Evolutionary conservation across 225 moss, liverwort and hornwort genomes (phyloP), one percentile per base, ranked within the genome.

Genomic region (Sphagnum tenellum): DNA sequence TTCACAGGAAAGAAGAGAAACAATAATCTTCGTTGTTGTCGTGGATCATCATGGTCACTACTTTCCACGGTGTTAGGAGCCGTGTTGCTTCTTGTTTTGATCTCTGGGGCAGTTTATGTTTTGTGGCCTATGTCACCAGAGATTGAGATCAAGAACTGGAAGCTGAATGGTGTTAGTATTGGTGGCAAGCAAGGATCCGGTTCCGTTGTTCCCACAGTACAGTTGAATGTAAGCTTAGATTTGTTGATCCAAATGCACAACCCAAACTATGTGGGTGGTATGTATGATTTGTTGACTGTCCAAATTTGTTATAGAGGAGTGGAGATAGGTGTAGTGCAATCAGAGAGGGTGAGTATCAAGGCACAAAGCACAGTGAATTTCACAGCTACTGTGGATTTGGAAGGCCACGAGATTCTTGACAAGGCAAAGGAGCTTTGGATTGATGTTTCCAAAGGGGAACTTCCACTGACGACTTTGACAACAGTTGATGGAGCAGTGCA

Each of bases 141-240:
- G 0, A 66, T 93, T 3, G 72, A 86, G 50, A 76, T 93, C 45
- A 77, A 72, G 72, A 12, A 68, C 3, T 84, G 90, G 72, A 84
- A 77, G 70, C 55, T 93, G 55, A 82, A 89, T 7, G 81, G 85
- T 12, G 89, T 98, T 44, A 82, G 65, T 44, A 76, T 93, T 4
- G 71, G 61, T 48, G 78, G 52, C n/a, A 51, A 69, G 3, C 56
- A 72, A 0, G 75, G 84, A 9, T 59, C 67, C 46, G 49, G 47
- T 46, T 80, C 86, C 4, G 50, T 90, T 61, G 48, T 98, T 49
- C 98, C 98, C 5, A 62, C 86, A 0, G 88, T 87, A 54, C 75
- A 79, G 72, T 62, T 98, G 62, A 89, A 98, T 54, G 83, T 93
- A 74, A 86, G 82, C 65, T 72, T 98, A 69, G 80, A 69, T 47